Evolutionary conservation across 2,329 filamentous ascomycete genomes (phyloP), one percentile per base, ranked within the genome.

Genomic region (Mollisiaceae sp.): DNA sequence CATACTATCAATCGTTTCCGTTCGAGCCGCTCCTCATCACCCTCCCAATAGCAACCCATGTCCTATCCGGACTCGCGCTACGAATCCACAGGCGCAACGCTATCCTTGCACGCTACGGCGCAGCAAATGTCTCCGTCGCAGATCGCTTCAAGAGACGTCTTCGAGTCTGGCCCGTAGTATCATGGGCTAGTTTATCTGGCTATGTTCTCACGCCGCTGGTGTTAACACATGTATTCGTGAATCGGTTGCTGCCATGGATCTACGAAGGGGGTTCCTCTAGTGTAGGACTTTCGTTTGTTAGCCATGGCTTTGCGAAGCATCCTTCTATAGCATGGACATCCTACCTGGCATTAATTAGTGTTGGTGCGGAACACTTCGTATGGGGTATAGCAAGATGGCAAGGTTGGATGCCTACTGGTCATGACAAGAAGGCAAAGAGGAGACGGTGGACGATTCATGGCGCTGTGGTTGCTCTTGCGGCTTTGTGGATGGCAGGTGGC

Each of bases 301-400:
- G 89, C 14, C 94, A 98, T 78, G 92, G 92, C 2, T 95, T 97
- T 75, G 88, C 91, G 36, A 84, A 86, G 15, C 89, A 92, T 73
- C 88, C 89, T 0, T 70, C 83, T 1, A 76, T 90, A 9, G 87
- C 91, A n/a, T 90, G 88, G 76, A 71, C 84, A 0, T 89, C 90
- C 1, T 97, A 96, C 76, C 74, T 81, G 1, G 83, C 88, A 1
- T 81, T 97, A 58, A 81, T 97, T 8, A 81, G 80, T 18, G 79
- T 89, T 0, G 91, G 88, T 0, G 88, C 86, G 27, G 91, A 89
- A 66, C 94, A 97, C 79, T 88, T 94, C 76, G 86, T 91, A 8
- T 96, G 93, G 87, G 94, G 94, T 2, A 87, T 88, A 79, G 91
- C 92, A n/a, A 90, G 87, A 77, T 97, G 92, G 91, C 80, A 94